These are phyloP conservation scores for Tulasnella sp. DNA, from an alignment of 768 basidiomycete species.

Conservation along the genomic window DNA sequence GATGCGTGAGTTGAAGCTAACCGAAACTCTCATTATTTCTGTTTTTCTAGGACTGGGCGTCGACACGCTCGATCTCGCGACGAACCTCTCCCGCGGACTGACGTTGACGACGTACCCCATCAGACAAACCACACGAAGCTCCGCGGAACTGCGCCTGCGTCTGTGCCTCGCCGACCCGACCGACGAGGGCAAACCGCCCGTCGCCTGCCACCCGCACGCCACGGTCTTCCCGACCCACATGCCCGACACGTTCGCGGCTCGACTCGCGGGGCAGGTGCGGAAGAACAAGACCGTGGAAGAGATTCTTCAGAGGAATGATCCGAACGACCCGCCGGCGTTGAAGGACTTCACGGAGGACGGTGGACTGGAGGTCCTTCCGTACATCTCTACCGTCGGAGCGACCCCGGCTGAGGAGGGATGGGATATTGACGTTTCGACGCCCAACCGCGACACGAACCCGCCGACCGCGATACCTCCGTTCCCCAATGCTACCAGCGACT, in stretches of 20 bases:
- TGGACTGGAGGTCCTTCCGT: background rate
- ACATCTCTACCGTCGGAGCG: conserved; percentile 5
- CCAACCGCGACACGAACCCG: background rate
- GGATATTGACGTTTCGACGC: conserved; percentile 1
- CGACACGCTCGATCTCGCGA: background rate
- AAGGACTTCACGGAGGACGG: background rate
- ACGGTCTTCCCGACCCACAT: background rate
- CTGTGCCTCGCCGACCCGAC: background rate
- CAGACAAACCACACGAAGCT: background rate
- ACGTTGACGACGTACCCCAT: background rate
- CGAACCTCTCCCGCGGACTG: background rate
- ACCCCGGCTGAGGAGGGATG: background rate
- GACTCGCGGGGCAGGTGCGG: background rate
- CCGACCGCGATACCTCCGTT: background rate
- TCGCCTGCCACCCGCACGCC: background rate
- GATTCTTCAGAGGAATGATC: background rate
- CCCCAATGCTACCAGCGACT: too few species aligned
- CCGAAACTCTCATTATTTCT: too few species aligned
- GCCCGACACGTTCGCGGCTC: background rate
- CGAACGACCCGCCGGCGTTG: background rate
- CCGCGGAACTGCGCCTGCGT: background rate
- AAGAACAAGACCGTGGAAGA: background rate
- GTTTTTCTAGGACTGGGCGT: background rate
- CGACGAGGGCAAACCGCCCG: background rate
- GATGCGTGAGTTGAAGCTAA: background rate